Conservation (phyloP, 768 basidiomycete genomes). For the Pleurotus tuoliensis region DNA sequence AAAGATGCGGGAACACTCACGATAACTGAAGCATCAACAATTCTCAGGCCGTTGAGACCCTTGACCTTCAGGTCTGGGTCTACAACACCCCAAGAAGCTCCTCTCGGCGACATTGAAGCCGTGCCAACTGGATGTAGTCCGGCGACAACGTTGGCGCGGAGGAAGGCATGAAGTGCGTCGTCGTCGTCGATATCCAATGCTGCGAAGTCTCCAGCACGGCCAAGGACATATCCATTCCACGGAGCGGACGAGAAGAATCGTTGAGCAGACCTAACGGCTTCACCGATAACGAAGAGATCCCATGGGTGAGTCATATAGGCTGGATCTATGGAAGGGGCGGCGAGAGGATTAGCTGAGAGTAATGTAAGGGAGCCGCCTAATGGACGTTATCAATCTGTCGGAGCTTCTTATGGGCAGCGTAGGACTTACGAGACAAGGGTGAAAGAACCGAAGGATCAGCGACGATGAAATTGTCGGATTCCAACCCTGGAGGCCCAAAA, state of each 20-base stretch:
- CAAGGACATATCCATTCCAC: slow-evolving; percentile 23
- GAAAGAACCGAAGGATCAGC: slow-evolving; percentile 24
- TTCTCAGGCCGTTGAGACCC: too few species aligned
- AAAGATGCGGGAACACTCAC: too few species aligned
- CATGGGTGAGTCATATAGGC: slow-evolving; percentile 14
- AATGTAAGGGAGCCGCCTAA: slow-evolving; percentile 22
- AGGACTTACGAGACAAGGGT: slow-evolving; percentile 30
- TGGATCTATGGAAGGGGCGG: slow-evolving; percentile 22
- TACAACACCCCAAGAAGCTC: too few species aligned
- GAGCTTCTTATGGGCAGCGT: not conserved
- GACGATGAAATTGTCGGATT: slow-evolving; percentile 26
- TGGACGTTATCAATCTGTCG: not conserved
- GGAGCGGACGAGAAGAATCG: slow-evolving; percentile 21
- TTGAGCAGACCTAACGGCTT: slow-evolving; percentile 19
- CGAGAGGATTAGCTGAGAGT: slow-evolving; percentile 21
- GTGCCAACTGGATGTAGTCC: too few species aligned
- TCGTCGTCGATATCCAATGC: too few species aligned
- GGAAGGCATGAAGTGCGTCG: too few species aligned
- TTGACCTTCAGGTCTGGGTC: too few species aligned
- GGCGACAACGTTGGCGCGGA: too few species aligned
- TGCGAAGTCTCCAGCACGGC: too few species aligned
- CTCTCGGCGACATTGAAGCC: too few species aligned
- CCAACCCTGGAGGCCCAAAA: slow-evolving; percentile 9
- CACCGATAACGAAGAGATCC: slow-evolving; percentile 22
- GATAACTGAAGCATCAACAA: too few species aligned